Conservation (phyloP, 176 grass and related monocot species). For the Oryza glaberrima region DNA sequence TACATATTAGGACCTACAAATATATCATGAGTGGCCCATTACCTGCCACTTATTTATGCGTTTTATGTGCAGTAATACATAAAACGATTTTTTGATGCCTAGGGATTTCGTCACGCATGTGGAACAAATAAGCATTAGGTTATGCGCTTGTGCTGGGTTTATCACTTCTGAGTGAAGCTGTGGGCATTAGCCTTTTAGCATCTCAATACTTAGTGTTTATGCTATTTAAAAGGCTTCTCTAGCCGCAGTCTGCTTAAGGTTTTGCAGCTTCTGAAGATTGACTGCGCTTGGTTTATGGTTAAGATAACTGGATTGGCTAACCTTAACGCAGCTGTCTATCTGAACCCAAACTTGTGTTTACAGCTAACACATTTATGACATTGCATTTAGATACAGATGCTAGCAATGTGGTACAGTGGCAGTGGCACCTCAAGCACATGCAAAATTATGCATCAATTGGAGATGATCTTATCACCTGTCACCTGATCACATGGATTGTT, state of each 20-base stretch:
- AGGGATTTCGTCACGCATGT: not conserved
- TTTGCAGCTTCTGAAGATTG: not conserved
- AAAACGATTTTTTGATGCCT: not conserved
- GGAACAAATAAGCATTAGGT: not conserved
- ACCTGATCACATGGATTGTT: not conserved
- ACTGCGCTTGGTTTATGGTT: not conserved
- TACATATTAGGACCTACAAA: not conserved
- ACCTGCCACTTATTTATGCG: no score
- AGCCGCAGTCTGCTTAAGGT: not conserved
- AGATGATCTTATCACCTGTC: slow-evolving; percentile 25
- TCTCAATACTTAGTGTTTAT: not conserved
- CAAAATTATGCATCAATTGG: slow-evolving; percentile 1
- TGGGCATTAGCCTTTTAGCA: not conserved
- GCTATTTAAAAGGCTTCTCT: not conserved
- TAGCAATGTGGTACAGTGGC: not conserved
- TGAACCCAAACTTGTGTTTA: not conserved
- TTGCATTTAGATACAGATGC: not conserved
- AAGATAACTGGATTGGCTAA: not conserved
- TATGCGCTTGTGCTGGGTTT: not conserved
- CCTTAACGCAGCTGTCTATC: not conserved
- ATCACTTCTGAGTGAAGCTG: not conserved
- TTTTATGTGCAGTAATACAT: no score
- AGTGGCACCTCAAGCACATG: not conserved
- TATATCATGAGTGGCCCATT: no score
- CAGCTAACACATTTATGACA: not conserved